Evolutionary conservation across 163 green algal species (phyloP).

Genomic region (Botryococcus braunii): DNA sequence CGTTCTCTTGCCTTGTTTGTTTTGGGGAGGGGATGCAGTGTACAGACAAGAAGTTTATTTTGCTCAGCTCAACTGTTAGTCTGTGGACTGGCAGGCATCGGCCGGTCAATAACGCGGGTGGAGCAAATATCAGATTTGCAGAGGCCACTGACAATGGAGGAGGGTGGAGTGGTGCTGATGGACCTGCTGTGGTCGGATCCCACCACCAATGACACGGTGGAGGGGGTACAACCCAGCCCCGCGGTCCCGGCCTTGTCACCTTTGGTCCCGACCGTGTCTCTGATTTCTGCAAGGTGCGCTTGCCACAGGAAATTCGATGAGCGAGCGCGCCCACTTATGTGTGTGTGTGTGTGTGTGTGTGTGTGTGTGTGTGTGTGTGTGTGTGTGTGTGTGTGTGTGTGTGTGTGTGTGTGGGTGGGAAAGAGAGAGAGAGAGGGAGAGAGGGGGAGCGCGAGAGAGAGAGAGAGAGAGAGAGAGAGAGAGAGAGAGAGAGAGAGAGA

Average conservation of each 20-base stretch:
- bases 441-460: too few relatives aligned
- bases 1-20: too few relatives aligned
- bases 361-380: not conserved
- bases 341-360: not conserved
- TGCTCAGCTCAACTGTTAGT: too few relatives aligned
- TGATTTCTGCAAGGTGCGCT: slow-evolving; percentile 88
- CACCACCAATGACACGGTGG: slow-evolving; percentile 93
- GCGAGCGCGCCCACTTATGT: not conserved
- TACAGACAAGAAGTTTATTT: too few relatives aligned
- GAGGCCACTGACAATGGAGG: slow-evolving; percentile 93
- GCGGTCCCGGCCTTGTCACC: slow-evolving; percentile 89
- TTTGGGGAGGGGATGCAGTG: too few relatives aligned
- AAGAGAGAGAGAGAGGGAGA: too few relatives aligned
- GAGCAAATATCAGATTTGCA: slow-evolving; percentile 81
- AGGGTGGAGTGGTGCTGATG: slow-evolving; percentile 89
- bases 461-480: slow-evolving; percentile 4
- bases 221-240: slow-evolving; percentile 88
- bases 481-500: slow-evolving; percentile 4
- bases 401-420: too few relatives aligned
- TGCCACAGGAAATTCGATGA: too few relatives aligned
- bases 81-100: slow-evolving; percentile 51
- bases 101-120: slow-evolving; percentile 54
- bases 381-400: too few relatives aligned
- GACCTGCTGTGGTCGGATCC: slow-evolving; percentile 94
- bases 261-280: slow-evolving; percentile 96